phyloP scores from a whole-genome alignment of 176 grass and related monocot species.

The Bolboschoenus planiculmis region DNA sequence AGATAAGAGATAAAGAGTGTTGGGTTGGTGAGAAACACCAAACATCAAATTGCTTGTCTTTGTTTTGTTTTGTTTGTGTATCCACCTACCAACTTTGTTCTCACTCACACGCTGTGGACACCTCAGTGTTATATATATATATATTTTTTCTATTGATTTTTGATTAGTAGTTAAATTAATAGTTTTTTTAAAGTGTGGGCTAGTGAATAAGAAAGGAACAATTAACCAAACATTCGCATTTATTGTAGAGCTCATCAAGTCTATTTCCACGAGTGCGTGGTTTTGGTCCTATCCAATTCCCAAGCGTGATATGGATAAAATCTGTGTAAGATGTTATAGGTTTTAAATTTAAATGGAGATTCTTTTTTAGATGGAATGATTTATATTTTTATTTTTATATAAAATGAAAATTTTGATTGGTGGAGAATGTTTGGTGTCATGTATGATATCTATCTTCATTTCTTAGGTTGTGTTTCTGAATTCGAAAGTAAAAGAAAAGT shows the following conservation, averaged over 20 bases:
- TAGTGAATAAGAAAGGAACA: not conserved
- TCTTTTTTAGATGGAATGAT: too few species aligned
- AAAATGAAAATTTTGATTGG: too few species aligned
- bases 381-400: too few species aligned
- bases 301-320: not conserved
- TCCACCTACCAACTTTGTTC: not conserved
- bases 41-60: not conserved
- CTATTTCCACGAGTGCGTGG: not conserved
- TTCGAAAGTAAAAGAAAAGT: too few species aligned
- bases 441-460: too few species aligned
- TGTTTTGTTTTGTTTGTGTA: not conserved
- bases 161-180: not conserved
- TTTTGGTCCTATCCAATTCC: not conserved
- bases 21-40: conserved; percentile 12
- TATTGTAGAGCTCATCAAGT: not conserved
- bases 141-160: not conserved
- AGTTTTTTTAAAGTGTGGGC: not conserved
- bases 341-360: too few species aligned
- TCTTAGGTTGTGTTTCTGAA: too few species aligned
- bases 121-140: not conserved
- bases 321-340: not conserved
- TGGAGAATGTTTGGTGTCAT: too few species aligned
- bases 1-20: not conserved
- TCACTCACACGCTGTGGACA: not conserved
- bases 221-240: not conserved